Conservation (phyloP, 495 filamentous ascomycete species). For the Neurospora pannonica region DNA sequence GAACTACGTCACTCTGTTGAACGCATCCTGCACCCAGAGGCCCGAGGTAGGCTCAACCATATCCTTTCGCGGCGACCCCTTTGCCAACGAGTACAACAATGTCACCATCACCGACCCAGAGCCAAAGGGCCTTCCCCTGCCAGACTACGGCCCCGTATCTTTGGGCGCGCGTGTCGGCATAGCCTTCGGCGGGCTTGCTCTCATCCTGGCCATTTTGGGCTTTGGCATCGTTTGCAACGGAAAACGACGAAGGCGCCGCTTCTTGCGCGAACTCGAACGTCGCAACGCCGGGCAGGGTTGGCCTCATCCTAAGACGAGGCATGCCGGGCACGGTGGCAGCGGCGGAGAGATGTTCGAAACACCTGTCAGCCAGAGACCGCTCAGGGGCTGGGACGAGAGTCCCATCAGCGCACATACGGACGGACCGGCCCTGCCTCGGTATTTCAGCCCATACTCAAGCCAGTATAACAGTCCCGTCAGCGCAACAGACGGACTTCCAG, state of each 20-base stretch:
- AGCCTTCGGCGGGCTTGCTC: constrained; percentile 35
- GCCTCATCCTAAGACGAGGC: constrained; percentile 24
- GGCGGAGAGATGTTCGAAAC: constrained; percentile 37
- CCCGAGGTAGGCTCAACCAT: constrained; percentile 29
- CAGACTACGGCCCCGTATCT: constrained; percentile 31
- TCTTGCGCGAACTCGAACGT: constrained; percentile 28
- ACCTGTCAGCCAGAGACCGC: constrained; percentile 35
- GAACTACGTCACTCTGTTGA: constrained; percentile 38
- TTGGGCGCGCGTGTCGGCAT: constrained; percentile 45
- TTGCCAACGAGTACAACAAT: constrained; percentile 26
- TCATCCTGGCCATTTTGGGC: constrained; percentile 32
- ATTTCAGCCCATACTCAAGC: constrained; percentile 39
- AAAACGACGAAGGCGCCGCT: constrained; percentile 36
- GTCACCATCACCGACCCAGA: constrained; percentile 34
- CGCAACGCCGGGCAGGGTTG: constrained; percentile 24
- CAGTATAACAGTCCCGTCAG: constrained; percentile 39
- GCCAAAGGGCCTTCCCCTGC: constrained; percentile 13
- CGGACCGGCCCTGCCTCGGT: constrained; percentile 28
- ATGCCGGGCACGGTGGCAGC: constrained; percentile 8
- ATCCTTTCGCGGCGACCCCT: constrained; percentile 38
- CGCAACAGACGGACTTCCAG: constrained; percentile 21
- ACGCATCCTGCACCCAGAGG: constrained; percentile 37
- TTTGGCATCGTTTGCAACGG: constrained; percentile 40
- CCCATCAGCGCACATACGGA: constrained; percentile 33
- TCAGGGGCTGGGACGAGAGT: constrained; percentile 38